Conservation (phyloP, 2,329 filamentous ascomycete genomes). For the Penicillium frequentans region DNA sequence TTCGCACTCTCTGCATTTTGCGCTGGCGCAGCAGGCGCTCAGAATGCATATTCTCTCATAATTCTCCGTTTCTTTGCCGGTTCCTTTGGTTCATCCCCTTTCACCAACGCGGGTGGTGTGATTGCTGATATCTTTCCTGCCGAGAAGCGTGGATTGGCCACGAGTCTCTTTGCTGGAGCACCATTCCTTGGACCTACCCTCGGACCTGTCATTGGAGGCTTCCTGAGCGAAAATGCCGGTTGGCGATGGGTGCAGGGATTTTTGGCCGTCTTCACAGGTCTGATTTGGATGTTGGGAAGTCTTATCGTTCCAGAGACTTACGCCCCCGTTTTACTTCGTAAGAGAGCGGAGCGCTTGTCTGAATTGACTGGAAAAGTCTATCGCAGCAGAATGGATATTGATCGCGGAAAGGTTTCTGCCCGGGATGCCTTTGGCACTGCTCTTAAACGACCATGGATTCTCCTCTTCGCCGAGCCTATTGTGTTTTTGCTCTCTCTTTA, state of each 20-base stretch:
- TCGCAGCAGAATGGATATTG: conserved; percentile 32
- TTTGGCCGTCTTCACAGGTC: conserved; percentile 44
- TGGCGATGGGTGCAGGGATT: conserved; percentile 50
- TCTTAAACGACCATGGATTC: conserved; percentile 44
- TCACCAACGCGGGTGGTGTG: conserved; percentile 49
- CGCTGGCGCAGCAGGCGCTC: conserved; percentile 55
- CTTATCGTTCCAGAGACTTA: conserved; percentile 50
- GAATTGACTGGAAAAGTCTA: conserved; percentile 47
- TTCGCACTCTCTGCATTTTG: conserved; percentile 58
- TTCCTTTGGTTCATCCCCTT: conserved; percentile 43
- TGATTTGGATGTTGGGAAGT: conserved; percentile 42
- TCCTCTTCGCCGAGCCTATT: conserved; percentile 50
- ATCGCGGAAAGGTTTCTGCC: conserved; percentile 40
- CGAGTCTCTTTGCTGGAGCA: conserved; percentile 43
- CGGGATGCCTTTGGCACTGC: conserved; percentile 42
- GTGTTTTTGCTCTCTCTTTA: conserved; percentile 46
- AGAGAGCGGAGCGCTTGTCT: conserved; percentile 43
- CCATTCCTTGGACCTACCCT: conserved; percentile 44
- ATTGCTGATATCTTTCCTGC: conserved; percentile 49
- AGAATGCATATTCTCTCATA: conserved; percentile 58
- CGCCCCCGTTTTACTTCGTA: conserved; percentile 48
- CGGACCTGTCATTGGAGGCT: conserved; percentile 43
- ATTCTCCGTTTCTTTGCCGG: conserved; percentile 59
- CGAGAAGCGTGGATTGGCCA: conserved; percentile 42
- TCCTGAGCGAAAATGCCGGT: conserved; percentile 46